Conservation (phyloP, 768 basidiomycete species). For the Rhizopogon vinicolor region DNA sequence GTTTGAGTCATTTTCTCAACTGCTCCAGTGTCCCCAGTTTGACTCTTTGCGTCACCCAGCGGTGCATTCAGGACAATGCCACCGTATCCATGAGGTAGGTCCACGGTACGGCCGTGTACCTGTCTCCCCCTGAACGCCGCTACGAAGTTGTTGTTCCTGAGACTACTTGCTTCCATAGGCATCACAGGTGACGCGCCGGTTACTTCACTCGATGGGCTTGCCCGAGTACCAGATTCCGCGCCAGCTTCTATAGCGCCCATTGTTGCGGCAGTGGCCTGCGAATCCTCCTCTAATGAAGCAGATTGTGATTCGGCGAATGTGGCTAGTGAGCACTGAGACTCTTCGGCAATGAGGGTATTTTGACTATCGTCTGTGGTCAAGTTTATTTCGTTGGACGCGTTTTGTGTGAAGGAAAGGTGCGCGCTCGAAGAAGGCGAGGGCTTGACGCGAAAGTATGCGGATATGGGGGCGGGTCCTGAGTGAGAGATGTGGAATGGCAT, state of each 20-base stretch:
- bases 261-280: neutral
- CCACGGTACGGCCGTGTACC: slow-evolving; percentile 60
- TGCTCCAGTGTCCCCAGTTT: slow-evolving; percentile 8
- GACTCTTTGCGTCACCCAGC: slow-evolving; percentile 8
- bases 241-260: neutral
- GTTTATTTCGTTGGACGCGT: neutral
- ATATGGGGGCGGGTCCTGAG: slow-evolving; percentile 66
- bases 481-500: slow-evolving; percentile 83
- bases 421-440: slow-evolving; percentile 20
- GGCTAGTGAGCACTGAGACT: slow-evolving; percentile 3
- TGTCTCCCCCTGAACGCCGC: slow-evolving; percentile 76
- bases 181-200: neutral
- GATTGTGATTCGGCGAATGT: slow-evolving; percentile 4
- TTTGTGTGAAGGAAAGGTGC: neutral
- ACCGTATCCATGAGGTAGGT: slow-evolving; percentile 60
- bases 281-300: neutral
- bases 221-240: slow-evolving; percentile 4
- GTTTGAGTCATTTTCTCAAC: slow-evolving; percentile 2
- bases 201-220: neutral
- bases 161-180: neutral
- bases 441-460: slow-evolving; percentile 65
- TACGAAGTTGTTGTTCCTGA: slow-evolving; percentile 32
- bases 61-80: slow-evolving; percentile 54
- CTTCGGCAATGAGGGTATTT: neutral
- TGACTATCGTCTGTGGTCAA: neutral